These are phyloP conservation scores for Avena sativa DNA, from an alignment of 176 grass and related monocot species.

Conservation along the genomic window DNA sequence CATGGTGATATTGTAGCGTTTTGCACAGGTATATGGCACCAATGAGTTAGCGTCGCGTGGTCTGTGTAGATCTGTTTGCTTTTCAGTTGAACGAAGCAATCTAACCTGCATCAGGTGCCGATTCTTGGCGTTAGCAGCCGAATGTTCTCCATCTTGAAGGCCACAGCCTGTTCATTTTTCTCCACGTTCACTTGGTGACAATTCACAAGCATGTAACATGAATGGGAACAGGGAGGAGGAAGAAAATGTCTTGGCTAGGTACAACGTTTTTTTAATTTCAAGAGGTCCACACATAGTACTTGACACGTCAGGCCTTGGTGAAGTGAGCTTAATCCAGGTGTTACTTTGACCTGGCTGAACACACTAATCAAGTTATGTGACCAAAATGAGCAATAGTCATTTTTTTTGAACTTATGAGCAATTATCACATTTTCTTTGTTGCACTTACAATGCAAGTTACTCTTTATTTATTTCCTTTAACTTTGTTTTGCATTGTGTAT, in stretches of 20 bases:
- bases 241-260: not conserved
- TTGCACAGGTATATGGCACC: not conserved
- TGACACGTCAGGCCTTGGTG: not conserved
- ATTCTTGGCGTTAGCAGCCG: not conserved
- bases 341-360: constrained; percentile 1
- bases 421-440: not conserved
- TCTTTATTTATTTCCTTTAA: not conserved
- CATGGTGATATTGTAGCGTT: constrained; percentile 8
- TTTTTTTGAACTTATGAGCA: constrained; percentile 3
- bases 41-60: not conserved
- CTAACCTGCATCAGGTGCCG: constrained; percentile 2
- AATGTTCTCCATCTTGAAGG: constrained; percentile 12
- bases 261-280: not conserved
- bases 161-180: constrained; percentile 1
- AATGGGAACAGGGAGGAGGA: not conserved
- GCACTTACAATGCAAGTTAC: not conserved
- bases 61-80: not conserved
- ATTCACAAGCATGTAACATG: not conserved
- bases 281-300: not conserved
- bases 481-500: constrained; percentile 34
- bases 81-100: constrained; percentile 6
- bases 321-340: constrained; percentile 12
- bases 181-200: constrained; percentile 1
- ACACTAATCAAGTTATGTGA: constrained; percentile 9
- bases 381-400: constrained; percentile 8